Evolutionary conservation across 2,329 filamentous ascomycete genomes (phyloP).

Genomic region (Trichoderma simmonsii): DNA sequence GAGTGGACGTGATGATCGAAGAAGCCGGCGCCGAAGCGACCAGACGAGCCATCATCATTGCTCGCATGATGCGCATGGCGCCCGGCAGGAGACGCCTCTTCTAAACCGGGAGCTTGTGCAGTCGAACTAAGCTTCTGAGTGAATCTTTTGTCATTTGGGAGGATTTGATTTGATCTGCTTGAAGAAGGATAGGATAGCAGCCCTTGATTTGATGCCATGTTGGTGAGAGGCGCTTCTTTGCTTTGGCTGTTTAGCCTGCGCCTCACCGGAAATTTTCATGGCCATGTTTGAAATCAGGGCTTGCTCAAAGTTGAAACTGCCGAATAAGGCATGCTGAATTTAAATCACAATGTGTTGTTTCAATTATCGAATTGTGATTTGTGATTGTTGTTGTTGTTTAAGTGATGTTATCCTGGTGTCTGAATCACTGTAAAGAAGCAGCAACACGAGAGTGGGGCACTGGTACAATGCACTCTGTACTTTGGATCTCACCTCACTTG

Average conservation of each 20-base stretch:
- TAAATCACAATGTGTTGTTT: neutral
- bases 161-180: neutral
- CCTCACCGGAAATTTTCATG: neutral
- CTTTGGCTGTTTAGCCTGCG: neutral
- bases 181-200: neutral
- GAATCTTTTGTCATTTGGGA: neutral
- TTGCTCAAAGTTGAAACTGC: neutral
- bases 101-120: neutral
- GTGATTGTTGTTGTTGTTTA: neutral
- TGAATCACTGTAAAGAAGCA: neutral
- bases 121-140: neutral
- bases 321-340: neutral
- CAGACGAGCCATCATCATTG: conserved; percentile 21
- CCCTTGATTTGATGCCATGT: neutral
- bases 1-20: conserved; percentile 32
- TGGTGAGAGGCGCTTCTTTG: neutral
- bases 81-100: conserved; percentile 24
- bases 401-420: neutral
- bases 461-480: neutral
- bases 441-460: neutral
- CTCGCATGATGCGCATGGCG: conserved; percentile 13
- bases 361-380: neutral
- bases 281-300: neutral
- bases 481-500: neutral
- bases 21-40: conserved; percentile 27